Evolutionary conservation across 2,329 filamentous ascomycete species (phyloP), one percentile per base, ranked within the genome.

Genomic region (Phialemoniopsis sp.): DNA sequence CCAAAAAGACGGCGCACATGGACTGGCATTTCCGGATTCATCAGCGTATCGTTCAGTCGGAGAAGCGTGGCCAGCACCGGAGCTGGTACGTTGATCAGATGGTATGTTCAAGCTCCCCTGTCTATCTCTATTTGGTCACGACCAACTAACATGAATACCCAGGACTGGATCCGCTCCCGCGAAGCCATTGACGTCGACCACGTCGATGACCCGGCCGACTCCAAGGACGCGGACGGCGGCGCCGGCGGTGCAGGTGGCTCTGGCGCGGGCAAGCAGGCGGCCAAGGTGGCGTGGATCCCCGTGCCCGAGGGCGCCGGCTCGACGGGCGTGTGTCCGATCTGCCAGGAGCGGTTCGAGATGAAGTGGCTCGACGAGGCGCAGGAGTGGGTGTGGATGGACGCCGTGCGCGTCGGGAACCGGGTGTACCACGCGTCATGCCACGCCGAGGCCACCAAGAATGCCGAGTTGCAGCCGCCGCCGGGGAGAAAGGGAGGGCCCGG

Each of bases 11-110:
- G 17, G 81, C 85, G 4, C 93, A 98, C 58, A 83, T 98, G 72
- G 93, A 98, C 63, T 98, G 93, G 93, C 93, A 98, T 63, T 98
- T 98, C 67, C 83, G 85, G 41, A 90, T 91, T 17, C 91, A 96
- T 55, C 86, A 90, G 54, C 84, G 89, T 34, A 88, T 94, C 64
- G 82, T 82, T 3, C 91, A 97, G 51, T 84, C 87, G 13, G 82
- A 88, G 55, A 91, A 88, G 58, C 79, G 88, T 45, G 89, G 87
- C 26, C 87, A 94, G 52, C 90, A 94, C 56, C 83, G 93, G 28
- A 94, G 89, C 61, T 97, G 89, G 89, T 96, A 95, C 58, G 82
- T 95, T 36, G 88, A 94, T 54, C 87, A 95, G 66, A 74, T 83
- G 66, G 85, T 88, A 73, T 66, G 80, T 26, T 26, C 21, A 6